Evolutionary conservation across 1,284 basidiomycete genomes (phyloP), one percentile per base, ranked within the genome.

Genomic region (Kwoniella shivajii): DNA sequence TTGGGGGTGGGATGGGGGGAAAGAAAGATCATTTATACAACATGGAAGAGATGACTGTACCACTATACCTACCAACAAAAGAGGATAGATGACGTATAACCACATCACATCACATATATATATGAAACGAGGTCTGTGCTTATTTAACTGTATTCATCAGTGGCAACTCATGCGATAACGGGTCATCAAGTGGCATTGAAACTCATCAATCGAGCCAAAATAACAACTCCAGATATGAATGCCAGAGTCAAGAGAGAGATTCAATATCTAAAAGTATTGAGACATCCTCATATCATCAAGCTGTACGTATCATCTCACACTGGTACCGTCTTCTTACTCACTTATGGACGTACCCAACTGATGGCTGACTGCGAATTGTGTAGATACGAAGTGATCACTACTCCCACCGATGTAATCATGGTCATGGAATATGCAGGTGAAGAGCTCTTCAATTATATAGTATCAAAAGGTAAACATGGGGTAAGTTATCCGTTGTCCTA

Each of bases 141-240:
- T n/a, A n/a, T n/a, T n/a, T n/a, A n/a, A n/a, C n/a, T n/a, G n/a
- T n/a, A n/a, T n/a, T n/a, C n/a, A n/a, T n/a, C 76, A 97, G 92
- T 95, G 83, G 95, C 92, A 31, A 87, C 86, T 13, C 95, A 99
- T 76, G 89, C 89, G 41, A 85, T 97, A 65, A 98, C 95, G 0
- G 92, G 93, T 0, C 92, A 97, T 73, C 87, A 88, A 66, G 95
- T 99, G 41, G 95, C 95, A 3, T 92, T 99, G 88, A 98, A 98
- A 82, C 92, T 92, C 73, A 92, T 98, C 70, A 92, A 92, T 59
- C 92, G 95, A 74, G 89, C 90, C 56, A 92, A 92, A 70, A 97
- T 98, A 59, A 88, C 89, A 63, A 86, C 88, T 61, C 88, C 92
- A 67, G 90, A 92, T 79, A 95, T 91, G 73, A 92, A 90, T 77